Evolutionary conservation across 2,329 filamentous ascomycete genomes (phyloP).

Genomic region (Trichoderma breve): DNA sequence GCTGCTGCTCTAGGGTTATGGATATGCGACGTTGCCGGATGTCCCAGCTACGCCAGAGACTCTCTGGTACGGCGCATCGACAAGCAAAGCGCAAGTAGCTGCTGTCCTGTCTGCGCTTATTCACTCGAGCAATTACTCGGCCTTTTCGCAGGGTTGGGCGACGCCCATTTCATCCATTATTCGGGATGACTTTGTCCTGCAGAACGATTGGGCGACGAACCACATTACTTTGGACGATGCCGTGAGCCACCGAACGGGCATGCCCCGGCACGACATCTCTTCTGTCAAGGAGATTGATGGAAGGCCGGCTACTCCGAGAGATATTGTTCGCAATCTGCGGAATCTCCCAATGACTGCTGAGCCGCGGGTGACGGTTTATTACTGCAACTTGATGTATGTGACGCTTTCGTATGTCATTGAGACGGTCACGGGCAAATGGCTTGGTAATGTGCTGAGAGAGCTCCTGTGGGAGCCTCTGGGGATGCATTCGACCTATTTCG

Average conservation of each 20-base stretch:
- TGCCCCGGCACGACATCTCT: conserved; percentile 42
- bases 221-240: conserved; percentile 55
- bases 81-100: conserved; percentile 55
- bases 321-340: conserved; percentile 44
- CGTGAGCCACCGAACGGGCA: conserved; percentile 51
- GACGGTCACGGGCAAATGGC: conserved; percentile 35
- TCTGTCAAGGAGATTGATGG: conserved; percentile 31
- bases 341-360: conserved; percentile 44
- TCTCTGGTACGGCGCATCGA: conserved; percentile 55
- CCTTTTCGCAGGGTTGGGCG: conserved; percentile 41
- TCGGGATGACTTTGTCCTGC: conserved; percentile 51
- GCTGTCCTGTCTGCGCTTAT: conserved; percentile 49
- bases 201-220: conserved; percentile 44
- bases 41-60: conserved; percentile 44
- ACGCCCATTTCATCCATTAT: conserved; percentile 48
- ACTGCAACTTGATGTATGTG: conserved; percentile 52
- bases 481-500: conserved; percentile 45
- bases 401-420: conserved; percentile 47
- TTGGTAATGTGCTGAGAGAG: conserved; percentile 42
- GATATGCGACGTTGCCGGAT: conserved; percentile 35
- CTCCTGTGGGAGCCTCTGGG: conserved; percentile 45
- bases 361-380: conserved; percentile 45
- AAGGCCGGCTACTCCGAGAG: conserved; percentile 31
- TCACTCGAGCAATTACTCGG: conserved; percentile 39
- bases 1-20: conserved; percentile 28